Conservation (phyloP, 139 green algal genomes). For the Chlorella sp. region DNA sequence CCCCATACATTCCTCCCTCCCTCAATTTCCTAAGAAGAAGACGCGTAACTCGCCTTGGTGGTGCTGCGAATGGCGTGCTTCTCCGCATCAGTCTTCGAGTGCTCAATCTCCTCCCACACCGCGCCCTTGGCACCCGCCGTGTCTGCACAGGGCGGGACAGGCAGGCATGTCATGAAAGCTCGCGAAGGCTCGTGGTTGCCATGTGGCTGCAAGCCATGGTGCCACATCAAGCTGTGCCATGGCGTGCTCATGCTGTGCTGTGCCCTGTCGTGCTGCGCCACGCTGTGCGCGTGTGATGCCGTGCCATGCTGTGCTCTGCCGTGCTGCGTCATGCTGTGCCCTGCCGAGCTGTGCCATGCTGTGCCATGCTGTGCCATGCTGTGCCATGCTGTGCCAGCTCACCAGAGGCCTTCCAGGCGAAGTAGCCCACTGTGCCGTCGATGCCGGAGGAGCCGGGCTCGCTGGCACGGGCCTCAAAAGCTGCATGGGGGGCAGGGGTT, state of each 20-base stretch:
- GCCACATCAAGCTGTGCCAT: too few relatives aligned
- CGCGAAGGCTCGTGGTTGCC: not conserved
- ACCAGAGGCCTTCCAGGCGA: not conserved
- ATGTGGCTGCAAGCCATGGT: too few relatives aligned
- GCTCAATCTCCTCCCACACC: not conserved
- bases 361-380: not conserved
- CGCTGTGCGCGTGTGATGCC: too few relatives aligned
- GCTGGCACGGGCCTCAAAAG: not conserved
- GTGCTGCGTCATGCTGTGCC: too few relatives aligned
- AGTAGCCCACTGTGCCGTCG: conserved; percentile 6
- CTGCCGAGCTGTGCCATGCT: not conserved
- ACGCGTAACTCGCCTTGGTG: not conserved
- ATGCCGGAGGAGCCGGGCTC: not conserved
- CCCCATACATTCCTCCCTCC: too few relatives aligned
- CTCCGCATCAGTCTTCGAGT: not conserved
- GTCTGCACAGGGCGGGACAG: not conserved
- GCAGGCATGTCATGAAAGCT: too few relatives aligned
- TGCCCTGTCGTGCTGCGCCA: not conserved
- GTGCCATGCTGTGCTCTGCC: not conserved
- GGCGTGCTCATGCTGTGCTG: too few relatives aligned
- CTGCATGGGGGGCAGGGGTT: not conserved
- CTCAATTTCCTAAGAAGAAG: not conserved
- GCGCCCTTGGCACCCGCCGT: not conserved
- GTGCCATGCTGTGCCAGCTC: not conserved
- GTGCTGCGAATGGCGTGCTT: not conserved